Evolutionary conservation across 768 basidiomycete genomes (phyloP).

Genomic region (Tephrocybe rancida): DNA sequence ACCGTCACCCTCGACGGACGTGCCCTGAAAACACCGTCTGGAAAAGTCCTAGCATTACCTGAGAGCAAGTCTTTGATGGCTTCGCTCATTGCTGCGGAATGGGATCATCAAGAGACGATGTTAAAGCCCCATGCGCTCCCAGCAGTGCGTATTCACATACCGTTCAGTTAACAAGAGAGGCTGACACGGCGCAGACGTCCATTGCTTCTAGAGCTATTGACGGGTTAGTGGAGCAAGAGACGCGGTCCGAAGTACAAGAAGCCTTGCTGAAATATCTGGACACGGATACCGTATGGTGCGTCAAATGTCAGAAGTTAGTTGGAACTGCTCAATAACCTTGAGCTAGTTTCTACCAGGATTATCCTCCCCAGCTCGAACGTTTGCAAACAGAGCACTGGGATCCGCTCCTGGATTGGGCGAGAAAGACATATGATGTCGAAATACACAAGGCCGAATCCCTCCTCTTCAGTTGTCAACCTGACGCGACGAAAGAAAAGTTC

Average conservation of each 20-base stretch:
- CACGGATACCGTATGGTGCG: conserved; percentile 91
- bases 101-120: conserved; percentile 89
- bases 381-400: conserved; percentile 88
- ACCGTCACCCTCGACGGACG: conserved; percentile 81
- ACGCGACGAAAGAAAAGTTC: conserved; percentile 66
- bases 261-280: conserved; percentile 84
- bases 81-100: conserved; percentile 89
- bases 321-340: neutral
- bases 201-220: conserved; percentile 91
- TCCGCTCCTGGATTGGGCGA: conserved; percentile 82
- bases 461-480: conserved; percentile 68
- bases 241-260: conserved; percentile 62
- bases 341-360: conserved; percentile 78
- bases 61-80: conserved; percentile 71
- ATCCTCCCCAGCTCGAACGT: conserved; percentile 72
- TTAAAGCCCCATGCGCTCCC: conserved; percentile 92
- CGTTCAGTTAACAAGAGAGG: neutral
- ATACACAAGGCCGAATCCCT: conserved; percentile 74
- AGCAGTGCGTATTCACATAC: conserved; percentile 54
- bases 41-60: conserved; percentile 76
- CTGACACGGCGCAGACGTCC: conserved; percentile 66
- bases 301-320: neutral
- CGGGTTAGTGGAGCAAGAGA: conserved; percentile 57
- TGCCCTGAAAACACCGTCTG: conserved; percentile 85
- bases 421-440: conserved; percentile 64